These are phyloP conservation scores for Diaporthe helianthi DNA, from an alignment of 2,329 filamentous ascomycete species.

Conservation along the genomic window DNA sequence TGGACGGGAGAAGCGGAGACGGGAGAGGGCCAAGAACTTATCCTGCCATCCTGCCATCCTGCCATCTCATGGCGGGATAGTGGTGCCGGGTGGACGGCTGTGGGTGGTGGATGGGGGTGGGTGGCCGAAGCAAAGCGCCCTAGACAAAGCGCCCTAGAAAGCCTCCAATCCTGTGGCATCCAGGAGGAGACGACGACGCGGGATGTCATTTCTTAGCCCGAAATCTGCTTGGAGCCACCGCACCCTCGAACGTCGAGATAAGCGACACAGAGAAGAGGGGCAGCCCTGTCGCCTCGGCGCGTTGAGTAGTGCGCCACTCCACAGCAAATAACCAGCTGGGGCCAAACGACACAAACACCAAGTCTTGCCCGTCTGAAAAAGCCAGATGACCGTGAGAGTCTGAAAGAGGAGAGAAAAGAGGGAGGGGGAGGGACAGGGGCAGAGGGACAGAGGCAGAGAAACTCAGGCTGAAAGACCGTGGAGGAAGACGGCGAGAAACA, in stretches of 20 bases:
- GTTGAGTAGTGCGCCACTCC: not conserved
- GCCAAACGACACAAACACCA: not conserved
- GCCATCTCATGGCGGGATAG: conserved; percentile 15
- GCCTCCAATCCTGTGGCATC: conserved; percentile 22
- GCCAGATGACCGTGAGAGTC: not conserved
- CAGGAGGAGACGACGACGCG: not conserved
- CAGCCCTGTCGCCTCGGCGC: conserved; percentile 17
- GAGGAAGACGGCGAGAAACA: not conserved
- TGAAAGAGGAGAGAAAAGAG: not conserved
- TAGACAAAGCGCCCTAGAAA: no score
- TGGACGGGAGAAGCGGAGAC: conserved; percentile 17
- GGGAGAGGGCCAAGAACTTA: not conserved
- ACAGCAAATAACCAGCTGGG: not conserved
- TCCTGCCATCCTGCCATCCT: conserved; percentile 8
- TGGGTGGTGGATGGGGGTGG: conserved; percentile 20
- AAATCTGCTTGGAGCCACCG: conserved; percentile 7
- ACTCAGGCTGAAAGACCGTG: not conserved
- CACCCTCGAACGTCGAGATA: conserved; percentile 15
- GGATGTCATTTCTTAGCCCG: conserved; percentile 15
- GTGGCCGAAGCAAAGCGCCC: conserved; percentile 13
- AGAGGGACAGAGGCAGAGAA: no score
- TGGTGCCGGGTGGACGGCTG: conserved; percentile 16
- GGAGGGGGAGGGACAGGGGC: no score
- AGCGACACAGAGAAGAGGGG: conserved; percentile 15
- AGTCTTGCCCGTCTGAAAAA: not conserved